Conservation (phyloP, 768 basidiomycete species). For the Leucosporidium scottii region DNA sequence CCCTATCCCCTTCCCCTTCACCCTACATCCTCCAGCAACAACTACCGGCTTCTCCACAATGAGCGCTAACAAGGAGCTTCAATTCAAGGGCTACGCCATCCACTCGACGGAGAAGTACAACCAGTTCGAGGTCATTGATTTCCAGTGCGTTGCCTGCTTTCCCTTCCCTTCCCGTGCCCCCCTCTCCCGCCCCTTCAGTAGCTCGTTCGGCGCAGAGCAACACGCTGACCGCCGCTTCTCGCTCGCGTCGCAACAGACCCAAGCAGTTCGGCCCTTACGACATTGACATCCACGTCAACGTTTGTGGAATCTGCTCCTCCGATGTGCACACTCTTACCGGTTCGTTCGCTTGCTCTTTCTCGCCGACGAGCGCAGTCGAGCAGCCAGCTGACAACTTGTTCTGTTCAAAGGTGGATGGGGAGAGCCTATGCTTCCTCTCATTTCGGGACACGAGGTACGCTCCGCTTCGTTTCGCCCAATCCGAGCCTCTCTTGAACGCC, state of each 20-base stretch:
- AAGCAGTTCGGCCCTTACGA: slow-evolving; percentile 32
- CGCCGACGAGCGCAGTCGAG: neutral
- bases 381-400: neutral
- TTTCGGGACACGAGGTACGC: slow-evolving; percentile 32
- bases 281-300: slow-evolving; percentile 33
- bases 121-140: slow-evolving; percentile 29
- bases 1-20: neutral
- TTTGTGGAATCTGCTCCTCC: slow-evolving; percentile 32
- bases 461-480: too few relatives aligned
- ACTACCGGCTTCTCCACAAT: too few relatives aligned
- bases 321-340: slow-evolving; percentile 37
- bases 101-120: slow-evolving; percentile 28
- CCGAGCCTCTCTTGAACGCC: too few relatives aligned
- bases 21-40: too few relatives aligned
- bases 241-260: too few relatives aligned
- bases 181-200: neutral
- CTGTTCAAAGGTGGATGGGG: slow-evolving; percentile 26
- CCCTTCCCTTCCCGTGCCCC: neutral
- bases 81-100: slow-evolving; percentile 34
- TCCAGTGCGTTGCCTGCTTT: slow-evolving; percentile 1
- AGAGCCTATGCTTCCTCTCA: slow-evolving; percentile 19
- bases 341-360: neutral
- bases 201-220: too few relatives aligned
- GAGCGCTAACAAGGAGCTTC: slow-evolving; percentile 1
- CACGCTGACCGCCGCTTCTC: too few relatives aligned